A percentile compares a stretch with the other conserved stretches of the same genome.
Evolutionary conservation across 306 rosid genomes (phyloP).

Genomic region (Herpetospermum pedunculosum): DNA sequence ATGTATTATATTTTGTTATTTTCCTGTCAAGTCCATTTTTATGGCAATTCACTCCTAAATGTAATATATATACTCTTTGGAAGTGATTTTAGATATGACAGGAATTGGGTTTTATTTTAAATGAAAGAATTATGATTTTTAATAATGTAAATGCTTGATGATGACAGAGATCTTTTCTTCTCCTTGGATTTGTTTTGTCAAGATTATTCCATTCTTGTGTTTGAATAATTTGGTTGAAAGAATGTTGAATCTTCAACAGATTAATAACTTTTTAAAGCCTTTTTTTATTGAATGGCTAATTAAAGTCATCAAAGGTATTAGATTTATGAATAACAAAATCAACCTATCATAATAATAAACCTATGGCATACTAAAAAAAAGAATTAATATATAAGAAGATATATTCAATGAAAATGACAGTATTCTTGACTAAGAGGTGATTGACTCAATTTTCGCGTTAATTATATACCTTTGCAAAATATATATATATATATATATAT

Average conservation of each 20-base stretch:
- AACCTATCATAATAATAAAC: no score
- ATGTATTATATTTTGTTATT: constrained; percentile 1
- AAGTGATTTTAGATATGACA: background rate
- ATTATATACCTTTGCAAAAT: no score
- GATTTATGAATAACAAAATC: background rate
- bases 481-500: no score
- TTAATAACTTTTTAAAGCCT: background rate
- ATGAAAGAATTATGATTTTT: background rate
- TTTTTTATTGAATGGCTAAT: no score
- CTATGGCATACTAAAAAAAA: no score
- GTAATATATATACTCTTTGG: background rate
- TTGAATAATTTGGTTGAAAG: background rate
- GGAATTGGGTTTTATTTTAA: background rate
- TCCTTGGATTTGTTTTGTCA: background rate
- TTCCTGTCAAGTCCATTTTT: background rate
- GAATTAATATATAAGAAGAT: no score
- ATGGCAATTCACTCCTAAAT: background rate
- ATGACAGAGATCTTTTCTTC: background rate
- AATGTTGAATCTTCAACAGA: background rate
- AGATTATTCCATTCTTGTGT: background rate
- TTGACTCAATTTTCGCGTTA: no score
- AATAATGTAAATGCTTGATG: background rate
- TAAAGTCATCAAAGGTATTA: no score
- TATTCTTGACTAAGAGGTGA: no score
- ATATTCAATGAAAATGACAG: no score